Percentiles rank a stretch among this genome's conserved stretches.
These are phyloP conservation scores for Speleostelium caveatum DNA, from an alignment of 78 protist species.

Conservation along the genomic window DNA sequence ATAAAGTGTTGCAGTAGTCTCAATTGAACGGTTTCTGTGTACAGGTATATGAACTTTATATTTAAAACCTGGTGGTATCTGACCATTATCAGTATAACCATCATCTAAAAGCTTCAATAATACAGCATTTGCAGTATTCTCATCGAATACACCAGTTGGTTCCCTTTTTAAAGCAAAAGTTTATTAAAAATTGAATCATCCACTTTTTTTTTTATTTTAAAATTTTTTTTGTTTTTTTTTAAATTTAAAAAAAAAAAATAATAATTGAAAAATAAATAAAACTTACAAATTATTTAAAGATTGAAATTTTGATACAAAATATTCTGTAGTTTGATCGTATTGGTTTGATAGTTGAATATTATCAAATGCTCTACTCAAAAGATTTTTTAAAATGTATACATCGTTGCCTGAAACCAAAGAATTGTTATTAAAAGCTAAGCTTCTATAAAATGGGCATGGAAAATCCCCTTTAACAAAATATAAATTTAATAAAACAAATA, in stretches of 20 bases:
- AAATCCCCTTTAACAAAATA: not conserved
- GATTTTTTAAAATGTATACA: constrained; percentile 20
- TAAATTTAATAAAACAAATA: no score
- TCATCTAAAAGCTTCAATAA: constrained; percentile 28
- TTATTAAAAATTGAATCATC: not conserved
- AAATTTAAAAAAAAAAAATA: not conserved
- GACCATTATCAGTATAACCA: constrained; percentile 81
- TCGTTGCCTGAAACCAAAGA: constrained; percentile 21
- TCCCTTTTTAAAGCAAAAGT: not conserved
- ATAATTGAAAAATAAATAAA: not conserved
- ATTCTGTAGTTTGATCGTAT: constrained; percentile 19
- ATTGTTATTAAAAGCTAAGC: not conserved
- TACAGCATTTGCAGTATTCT: constrained; percentile 36
- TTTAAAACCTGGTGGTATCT: constrained; percentile 61
- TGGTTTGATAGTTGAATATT: constrained; percentile 20
- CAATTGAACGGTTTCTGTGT: constrained; percentile 62
- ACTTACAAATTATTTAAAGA: constrained; percentile 17
- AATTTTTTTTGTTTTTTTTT: not conserved
- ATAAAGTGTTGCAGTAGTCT: constrained; percentile 70
- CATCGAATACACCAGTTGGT: constrained; percentile 23
- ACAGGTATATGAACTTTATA: constrained; percentile 84
- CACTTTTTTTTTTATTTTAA: not conserved
- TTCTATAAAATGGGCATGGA: constrained; percentile 69
- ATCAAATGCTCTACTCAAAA: constrained; percentile 28
- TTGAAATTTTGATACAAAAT: constrained; percentile 17